Percentiles rank a stretch among this genome's conserved stretches.
phyloP scores from a whole-genome alignment of 1,284 basidiomycete genomes.

The Rhodotorula sp. region DNA sequence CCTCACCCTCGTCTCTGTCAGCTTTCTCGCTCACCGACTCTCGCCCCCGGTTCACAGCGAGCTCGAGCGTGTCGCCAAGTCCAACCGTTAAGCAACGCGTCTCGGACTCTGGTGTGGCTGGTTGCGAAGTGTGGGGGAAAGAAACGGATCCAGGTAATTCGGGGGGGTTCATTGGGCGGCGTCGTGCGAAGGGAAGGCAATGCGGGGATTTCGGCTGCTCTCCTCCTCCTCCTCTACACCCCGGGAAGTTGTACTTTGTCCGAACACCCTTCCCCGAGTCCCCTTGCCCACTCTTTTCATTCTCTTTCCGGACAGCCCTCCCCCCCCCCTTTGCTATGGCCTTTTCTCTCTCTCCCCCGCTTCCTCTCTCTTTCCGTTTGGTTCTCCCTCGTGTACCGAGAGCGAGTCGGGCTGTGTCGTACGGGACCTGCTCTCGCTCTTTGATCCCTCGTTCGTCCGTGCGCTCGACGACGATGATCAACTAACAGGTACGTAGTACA shows the following conservation, averaged over 20 bases:
- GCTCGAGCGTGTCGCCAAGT: conserved; percentile 30
- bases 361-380: not conserved
- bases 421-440: conserved; percentile 26
- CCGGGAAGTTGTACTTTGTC: not conserved
- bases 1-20: not conserved
- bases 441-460: too few relatives aligned
- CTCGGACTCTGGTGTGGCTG: too few relatives aligned
- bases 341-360: not conserved
- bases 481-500: too few relatives aligned
- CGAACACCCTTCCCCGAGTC: not conserved
- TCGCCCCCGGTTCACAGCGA: conserved; percentile 1
- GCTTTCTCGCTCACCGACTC: not conserved
- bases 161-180: too few relatives aligned
- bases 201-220: too few relatives aligned
- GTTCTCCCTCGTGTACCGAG: too few relatives aligned
- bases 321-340: not conserved
- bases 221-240: not conserved
- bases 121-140: too few relatives aligned
- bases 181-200: too few relatives aligned
- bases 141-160: too few relatives aligned
- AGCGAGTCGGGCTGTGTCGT: too few relatives aligned
- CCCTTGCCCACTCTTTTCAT: conserved; percentile 6
- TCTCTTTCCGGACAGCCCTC: not conserved
- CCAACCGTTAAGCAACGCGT: conserved; percentile 18
- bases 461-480: too few relatives aligned